These are phyloP conservation scores for Monosporascus sp. DNA, from an alignment of 2,329 filamentous ascomycete species.

Conservation along the genomic window DNA sequence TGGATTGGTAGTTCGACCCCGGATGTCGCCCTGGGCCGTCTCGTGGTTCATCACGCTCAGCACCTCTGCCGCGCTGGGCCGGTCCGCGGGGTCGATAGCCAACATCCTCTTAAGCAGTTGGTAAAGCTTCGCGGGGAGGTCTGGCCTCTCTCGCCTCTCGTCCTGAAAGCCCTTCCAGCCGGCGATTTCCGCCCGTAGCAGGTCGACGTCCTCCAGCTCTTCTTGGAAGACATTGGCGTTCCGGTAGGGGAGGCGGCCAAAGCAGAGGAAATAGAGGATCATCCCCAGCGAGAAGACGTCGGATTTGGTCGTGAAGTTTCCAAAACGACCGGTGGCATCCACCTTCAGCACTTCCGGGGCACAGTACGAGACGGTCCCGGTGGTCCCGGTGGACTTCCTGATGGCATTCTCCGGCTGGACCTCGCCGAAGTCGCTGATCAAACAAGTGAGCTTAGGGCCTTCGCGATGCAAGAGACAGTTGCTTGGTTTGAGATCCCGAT, in stretches of 20 bases:
- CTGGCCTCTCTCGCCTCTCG: slow-evolving; percentile 67
- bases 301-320: slow-evolving; percentile 94
- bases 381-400: slow-evolving; percentile 87
- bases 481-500: slow-evolving; percentile 91
- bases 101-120: slow-evolving; percentile 76
- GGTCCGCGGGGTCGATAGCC: slow-evolving; percentile 67
- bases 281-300: slow-evolving; percentile 98
- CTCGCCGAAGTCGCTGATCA: slow-evolving; percentile 97
- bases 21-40: slow-evolving; percentile 41
- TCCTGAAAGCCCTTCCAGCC: slow-evolving; percentile 84
- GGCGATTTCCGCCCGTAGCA: slow-evolving; percentile 78
- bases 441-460: slow-evolving; percentile 65
- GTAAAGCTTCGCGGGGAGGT: slow-evolving; percentile 83
- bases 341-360: slow-evolving; percentile 84
- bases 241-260: slow-evolving; percentile 78
- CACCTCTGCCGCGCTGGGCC: slow-evolving; percentile 84
- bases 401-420: slow-evolving; percentile 79
- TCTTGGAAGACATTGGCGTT: slow-evolving; percentile 83
- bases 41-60: slow-evolving; percentile 71
- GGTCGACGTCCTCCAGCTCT: slow-evolving; percentile 85
- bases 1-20: slow-evolving; percentile 32
- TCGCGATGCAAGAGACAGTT: slow-evolving; percentile 87
- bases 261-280: slow-evolving; percentile 98
- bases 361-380: slow-evolving; percentile 95
- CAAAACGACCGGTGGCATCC: slow-evolving; percentile 65